Percentiles rank a stretch among this genome's conserved stretches.
Evolutionary conservation across 1,284 basidiomycete genomes (phyloP).

Genomic region (Ustilago curta): DNA sequence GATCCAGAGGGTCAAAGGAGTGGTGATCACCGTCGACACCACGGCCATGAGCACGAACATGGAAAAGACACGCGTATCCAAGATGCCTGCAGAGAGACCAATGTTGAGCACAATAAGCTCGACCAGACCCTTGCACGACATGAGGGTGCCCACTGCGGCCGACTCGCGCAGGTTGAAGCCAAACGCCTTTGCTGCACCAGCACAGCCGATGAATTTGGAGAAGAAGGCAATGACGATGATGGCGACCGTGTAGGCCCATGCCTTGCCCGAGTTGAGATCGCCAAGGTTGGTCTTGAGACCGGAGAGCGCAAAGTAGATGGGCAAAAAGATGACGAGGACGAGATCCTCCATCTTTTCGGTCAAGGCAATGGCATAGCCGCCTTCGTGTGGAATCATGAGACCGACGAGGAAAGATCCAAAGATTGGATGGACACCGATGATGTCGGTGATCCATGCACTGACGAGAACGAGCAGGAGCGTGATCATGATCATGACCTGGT

Average conservation of each 20-base stretch:
- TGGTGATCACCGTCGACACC: slow-evolving; percentile 87
- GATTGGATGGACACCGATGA: slow-evolving; percentile 90
- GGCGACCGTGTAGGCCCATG: slow-evolving; percentile 87
- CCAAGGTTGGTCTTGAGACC: slow-evolving; percentile 87
- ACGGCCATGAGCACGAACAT: slow-evolving; percentile 94
- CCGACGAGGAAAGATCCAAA: slow-evolving; percentile 87
- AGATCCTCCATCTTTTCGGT: slow-evolving; percentile 74
- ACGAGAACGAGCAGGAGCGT: slow-evolving; percentile 80
- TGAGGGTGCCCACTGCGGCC: slow-evolving; percentile 86
- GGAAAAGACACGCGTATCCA: slow-evolving; percentile 76
- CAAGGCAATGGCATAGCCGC: slow-evolving; percentile 76
- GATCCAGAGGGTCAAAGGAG: slow-evolving; percentile 81
- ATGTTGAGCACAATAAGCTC: slow-evolving; percentile 90
- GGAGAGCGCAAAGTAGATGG: slow-evolving; percentile 85
- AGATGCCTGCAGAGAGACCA: slow-evolving; percentile 81
- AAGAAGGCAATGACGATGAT: slow-evolving; percentile 84
- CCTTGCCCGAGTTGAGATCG: slow-evolving; percentile 70
- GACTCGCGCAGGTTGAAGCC: slow-evolving; percentile 84
- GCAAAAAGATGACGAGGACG: slow-evolving; percentile 76
- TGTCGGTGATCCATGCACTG: slow-evolving; percentile 87
- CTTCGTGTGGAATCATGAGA: slow-evolving; percentile 87
- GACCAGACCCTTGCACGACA: slow-evolving; percentile 89
- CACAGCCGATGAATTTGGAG: slow-evolving; percentile 76
- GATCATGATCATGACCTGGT: slow-evolving; percentile 81
- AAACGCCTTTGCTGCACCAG: slow-evolving; percentile 75